Evolutionary conservation across 352 stramenopile species (phyloP).

Genomic region (Phytophthora ramorum): DNA sequence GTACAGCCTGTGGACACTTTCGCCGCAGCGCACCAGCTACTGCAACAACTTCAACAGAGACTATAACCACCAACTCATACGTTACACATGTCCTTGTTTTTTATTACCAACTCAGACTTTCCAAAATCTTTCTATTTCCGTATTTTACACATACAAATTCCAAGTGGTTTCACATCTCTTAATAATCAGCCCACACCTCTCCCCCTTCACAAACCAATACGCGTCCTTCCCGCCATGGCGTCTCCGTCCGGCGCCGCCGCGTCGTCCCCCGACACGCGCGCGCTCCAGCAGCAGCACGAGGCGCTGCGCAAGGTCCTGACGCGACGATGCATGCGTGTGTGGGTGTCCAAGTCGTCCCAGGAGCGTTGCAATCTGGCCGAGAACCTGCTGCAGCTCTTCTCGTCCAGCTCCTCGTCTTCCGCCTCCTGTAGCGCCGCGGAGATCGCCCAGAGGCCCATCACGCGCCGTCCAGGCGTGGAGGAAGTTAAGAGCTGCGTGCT

Average conservation of each 20-base stretch:
- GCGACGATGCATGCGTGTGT: slow-evolving; percentile 59
- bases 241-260: slow-evolving; percentile 3
- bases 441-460: slow-evolving; percentile 53
- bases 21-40: slow-evolving; percentile 21
- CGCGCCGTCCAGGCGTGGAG: slow-evolving; percentile 75
- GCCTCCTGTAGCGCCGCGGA: slow-evolving; percentile 14
- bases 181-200: slow-evolving; percentile 14
- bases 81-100: no score
- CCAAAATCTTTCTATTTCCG: slow-evolving; percentile 11
- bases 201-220: slow-evolving; percentile 13
- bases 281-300: slow-evolving; percentile 20
- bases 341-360: slow-evolving; percentile 63
- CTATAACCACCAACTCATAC: slow-evolving; percentile 25
- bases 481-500: slow-evolving; percentile 74
- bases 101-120: slow-evolving; percentile 24
- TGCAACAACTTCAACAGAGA: slow-evolving; percentile 20
- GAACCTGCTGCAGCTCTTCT: slow-evolving; percentile 70
- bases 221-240: slow-evolving; percentile 16
- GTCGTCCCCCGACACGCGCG: slow-evolving; percentile 1
- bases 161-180: slow-evolving; percentile 12
- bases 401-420: slow-evolving; percentile 39
- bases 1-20: slow-evolving; percentile 46
- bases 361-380: slow-evolving; percentile 62
- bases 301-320: slow-evolving; percentile 54
- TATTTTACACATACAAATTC: slow-evolving; percentile 10